Evolutionary conservation across 495 filamentous ascomycete genomes (phyloP).

Genomic region (Talaromyces ruber): DNA sequence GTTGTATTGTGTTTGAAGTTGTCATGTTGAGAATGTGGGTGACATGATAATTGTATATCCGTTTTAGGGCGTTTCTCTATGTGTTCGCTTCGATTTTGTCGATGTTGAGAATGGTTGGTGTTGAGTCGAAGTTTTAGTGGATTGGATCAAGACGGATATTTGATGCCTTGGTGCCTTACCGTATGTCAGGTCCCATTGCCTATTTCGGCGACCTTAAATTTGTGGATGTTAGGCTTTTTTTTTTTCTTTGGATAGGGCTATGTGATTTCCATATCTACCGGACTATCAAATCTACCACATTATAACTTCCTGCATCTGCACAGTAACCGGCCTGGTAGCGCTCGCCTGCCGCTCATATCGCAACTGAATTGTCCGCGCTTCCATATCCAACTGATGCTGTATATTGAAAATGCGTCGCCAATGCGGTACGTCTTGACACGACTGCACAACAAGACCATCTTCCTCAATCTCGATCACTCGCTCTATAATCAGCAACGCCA

Average conservation of each 20-base stretch:
- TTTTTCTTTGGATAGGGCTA: neutral
- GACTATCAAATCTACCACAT: neutral
- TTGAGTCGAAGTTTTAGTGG: neutral
- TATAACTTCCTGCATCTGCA: slow-evolving; percentile 1
- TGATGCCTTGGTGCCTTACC: slow-evolving; percentile 4
- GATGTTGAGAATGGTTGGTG: neutral
- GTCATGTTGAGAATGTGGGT: neutral
- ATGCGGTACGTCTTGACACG: neutral
- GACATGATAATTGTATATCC: neutral
- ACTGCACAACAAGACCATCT: slow-evolving; percentile 1
- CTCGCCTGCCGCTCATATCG: neutral
- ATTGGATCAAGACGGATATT: neutral
- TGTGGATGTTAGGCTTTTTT: too few species aligned
- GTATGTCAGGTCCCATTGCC: neutral
- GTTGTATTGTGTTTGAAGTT: neutral
- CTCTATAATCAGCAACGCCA: slow-evolving; percentile 4
- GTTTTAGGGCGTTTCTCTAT: neutral
- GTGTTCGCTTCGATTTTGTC: neutral
- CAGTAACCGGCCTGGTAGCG: neutral
- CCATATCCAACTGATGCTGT: neutral
- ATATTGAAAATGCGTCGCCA: slow-evolving; percentile 7
- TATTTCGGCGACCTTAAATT: neutral
- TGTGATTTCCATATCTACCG: neutral
- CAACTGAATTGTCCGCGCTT: neutral
- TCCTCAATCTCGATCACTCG: slow-evolving; percentile 6